Base-by-base conservation (phyloP, 2,329 filamentous ascomycete species). In the Pseudogymnoascus sp. region DNA sequence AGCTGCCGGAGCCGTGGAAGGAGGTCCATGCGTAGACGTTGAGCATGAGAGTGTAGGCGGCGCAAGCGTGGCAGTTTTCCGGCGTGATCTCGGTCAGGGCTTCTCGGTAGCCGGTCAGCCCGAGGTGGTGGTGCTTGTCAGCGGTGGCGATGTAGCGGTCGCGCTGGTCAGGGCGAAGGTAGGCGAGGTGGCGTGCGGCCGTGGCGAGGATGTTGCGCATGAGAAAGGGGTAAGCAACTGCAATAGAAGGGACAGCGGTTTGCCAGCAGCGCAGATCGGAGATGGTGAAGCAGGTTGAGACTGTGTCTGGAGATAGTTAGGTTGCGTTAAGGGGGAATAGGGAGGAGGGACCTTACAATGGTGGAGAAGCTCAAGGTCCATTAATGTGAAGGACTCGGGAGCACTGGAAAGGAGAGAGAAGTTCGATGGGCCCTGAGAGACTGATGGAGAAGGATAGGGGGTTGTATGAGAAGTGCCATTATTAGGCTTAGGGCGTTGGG, bases 331-430 rank as follows among this genome's bases (percentile, higher is more conserved):
- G 10, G 8, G 26, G 16, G 6, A 8, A 56, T 6, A 2, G 16
- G 16, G 10, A 4, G 6, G n/a, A 8, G n/a, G 4, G 11, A 2
- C 11, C 21, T 16, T 44, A 44, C 38, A 70, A 53, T 66, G 62
- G 37, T 70, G 66, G 6, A 70, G 47, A 11, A 70, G 53, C 42
- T 69, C 67, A 3, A 70, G 59, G 40, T 69, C 66, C 35, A 21
- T 50, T 11, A 65, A 44, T 53, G 61, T 59, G 19, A 44, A 62
- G 24, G 29, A n/a, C 10, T 59, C 37, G 21, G 38, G 37, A n/a
- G n/a, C 35, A 35, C 38, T 19, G n/a, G n/a, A 3, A 21, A 44
- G 40, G 61, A 65, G 26, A 19, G 62, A 40, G 29, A 56, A 62
- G 5, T 59, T 64, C 47, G 38, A 19, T 33, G 61, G 21, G 10